Conservation (phyloP, 495 filamentous ascomycete species). For the Penicillium argentinense region DNA sequence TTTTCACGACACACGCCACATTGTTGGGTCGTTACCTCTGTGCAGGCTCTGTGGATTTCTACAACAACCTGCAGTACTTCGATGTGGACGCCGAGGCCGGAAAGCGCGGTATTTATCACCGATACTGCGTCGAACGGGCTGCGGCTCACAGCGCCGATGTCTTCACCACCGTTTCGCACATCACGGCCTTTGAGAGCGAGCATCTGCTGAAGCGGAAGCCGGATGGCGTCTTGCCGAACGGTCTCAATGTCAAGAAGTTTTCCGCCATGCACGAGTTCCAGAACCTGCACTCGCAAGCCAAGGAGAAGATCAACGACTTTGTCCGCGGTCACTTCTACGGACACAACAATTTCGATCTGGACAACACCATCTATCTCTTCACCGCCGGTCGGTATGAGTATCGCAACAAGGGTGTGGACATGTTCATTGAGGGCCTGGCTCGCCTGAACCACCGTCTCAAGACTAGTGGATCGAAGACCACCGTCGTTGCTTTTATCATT, state of each 20-base stretch:
- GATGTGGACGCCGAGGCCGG: slow-evolving; percentile 96
- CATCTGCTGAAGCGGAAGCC: slow-evolving; percentile 97
- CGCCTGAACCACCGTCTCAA: slow-evolving; percentile 94
- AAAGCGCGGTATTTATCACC: slow-evolving; percentile 97
- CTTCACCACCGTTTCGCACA: slow-evolving; percentile 98
- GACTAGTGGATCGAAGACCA: slow-evolving; percentile 79
- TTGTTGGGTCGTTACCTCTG: slow-evolving; percentile 94
- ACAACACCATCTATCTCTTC: slow-evolving; percentile 98
- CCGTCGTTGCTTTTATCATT: slow-evolving; percentile 98
- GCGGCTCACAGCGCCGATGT: slow-evolving; percentile 91
- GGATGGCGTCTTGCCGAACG: slow-evolving; percentile 93
- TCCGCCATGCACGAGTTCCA: slow-evolving; percentile 99
- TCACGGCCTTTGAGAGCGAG: slow-evolving; percentile 97
- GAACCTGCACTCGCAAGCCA: slow-evolving; percentile 92
- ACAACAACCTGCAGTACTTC: slow-evolving; percentile 97
- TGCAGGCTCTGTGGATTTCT: slow-evolving; percentile 96
- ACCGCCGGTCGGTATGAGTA: slow-evolving; percentile 96
- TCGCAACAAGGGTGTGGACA: slow-evolving; percentile 97
- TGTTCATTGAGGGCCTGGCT: slow-evolving; percentile 97
- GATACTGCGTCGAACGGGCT: slow-evolving; percentile 96
- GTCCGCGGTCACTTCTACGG: slow-evolving; percentile 98
- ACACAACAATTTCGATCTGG: slow-evolving; percentile 93
- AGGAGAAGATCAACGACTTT: slow-evolving; percentile 98
- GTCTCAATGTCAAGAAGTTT: slow-evolving; percentile 98
- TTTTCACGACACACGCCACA: slow-evolving; percentile 98